phyloP scores from a whole-genome alignment of 495 filamentous ascomycete species.

The Apiosordaria backusii region DNA sequence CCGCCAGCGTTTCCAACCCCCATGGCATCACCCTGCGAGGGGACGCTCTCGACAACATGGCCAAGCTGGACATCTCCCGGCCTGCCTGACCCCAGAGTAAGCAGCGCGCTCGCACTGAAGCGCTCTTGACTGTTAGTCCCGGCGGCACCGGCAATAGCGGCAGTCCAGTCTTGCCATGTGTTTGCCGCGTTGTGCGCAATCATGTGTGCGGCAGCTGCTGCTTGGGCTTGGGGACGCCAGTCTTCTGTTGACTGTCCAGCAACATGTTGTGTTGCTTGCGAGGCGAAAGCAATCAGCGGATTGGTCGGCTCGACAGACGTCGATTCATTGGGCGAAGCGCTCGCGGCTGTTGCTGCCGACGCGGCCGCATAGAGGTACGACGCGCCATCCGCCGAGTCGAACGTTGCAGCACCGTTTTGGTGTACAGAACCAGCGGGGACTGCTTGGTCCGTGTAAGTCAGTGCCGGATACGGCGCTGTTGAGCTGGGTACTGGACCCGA shows the following conservation, averaged over 20 bases:
- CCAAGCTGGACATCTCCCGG: slow-evolving; percentile 23
- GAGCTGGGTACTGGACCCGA: slow-evolving; percentile 5
- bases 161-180: slow-evolving; percentile 48
- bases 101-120: slow-evolving; percentile 42
- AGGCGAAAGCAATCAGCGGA: slow-evolving; percentile 35
- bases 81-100: slow-evolving; percentile 36
- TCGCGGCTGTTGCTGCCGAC: slow-evolving; percentile 12
- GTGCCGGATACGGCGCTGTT: slow-evolving; percentile 23
- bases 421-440: slow-evolving; percentile 11
- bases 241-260: slow-evolving; percentile 25
- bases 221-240: slow-evolving; percentile 29
- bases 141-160: slow-evolving; percentile 35
- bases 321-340: slow-evolving; percentile 4
- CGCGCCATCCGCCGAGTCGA: slow-evolving; percentile 17
- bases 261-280: slow-evolving; percentile 36
- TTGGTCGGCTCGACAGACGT: slow-evolving; percentile 22
- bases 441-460: slow-evolving; percentile 21
- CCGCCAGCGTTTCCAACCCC: slow-evolving; percentile 7
- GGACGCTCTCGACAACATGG: slow-evolving; percentile 14
- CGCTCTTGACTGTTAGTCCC: slow-evolving; percentile 38
- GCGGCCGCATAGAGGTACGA: slow-evolving; percentile 27
- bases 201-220: slow-evolving; percentile 14
- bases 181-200: slow-evolving; percentile 28
- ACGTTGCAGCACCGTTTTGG: slow-evolving; percentile 29
- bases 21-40: slow-evolving; percentile 15